Conservation (phyloP, 2,329 filamentous ascomycete species). For the Microcyclospora tardicrescens region DNA sequence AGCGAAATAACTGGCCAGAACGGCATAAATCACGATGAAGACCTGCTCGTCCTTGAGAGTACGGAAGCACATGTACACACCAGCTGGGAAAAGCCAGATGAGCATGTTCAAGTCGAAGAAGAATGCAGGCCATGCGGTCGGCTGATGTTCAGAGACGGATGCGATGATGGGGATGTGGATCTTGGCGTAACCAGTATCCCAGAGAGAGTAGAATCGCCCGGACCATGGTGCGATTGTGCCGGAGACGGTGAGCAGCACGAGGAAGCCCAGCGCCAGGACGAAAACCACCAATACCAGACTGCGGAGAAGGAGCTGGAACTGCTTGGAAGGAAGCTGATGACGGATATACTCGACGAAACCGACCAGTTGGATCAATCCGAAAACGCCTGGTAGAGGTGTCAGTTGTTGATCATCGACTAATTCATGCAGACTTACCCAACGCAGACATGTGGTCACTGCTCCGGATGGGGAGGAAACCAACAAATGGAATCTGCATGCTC, state of each 20-base stretch:
- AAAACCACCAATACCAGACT: constrained; percentile 64
- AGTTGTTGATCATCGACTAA: neutral
- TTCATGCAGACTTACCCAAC: constrained; percentile 49
- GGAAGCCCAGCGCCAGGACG: constrained; percentile 55
- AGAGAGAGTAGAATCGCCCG: constrained; percentile 96
- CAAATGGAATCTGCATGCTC: constrained; percentile 98
- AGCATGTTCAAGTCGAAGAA: constrained; percentile 98
- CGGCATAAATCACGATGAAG: constrained; percentile 93
- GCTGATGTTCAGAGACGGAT: constrained; percentile 98
- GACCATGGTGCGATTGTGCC: constrained; percentile 96
- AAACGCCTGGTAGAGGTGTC: constrained; percentile 52
- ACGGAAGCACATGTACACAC: constrained; percentile 96
- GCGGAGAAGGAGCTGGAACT: constrained; percentile 83
- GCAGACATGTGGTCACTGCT: constrained; percentile 99
- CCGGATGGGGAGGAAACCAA: constrained; percentile 89
- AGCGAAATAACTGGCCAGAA: constrained; percentile 94
- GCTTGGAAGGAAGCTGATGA: constrained; percentile 74
- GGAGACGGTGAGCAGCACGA: constrained; percentile 70
- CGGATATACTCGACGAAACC: constrained; percentile 86
- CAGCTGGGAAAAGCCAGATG: constrained; percentile 97
- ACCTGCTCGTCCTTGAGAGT: constrained; percentile 91
- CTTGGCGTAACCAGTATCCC: constrained; percentile 98
- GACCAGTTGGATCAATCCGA: constrained; percentile 86
- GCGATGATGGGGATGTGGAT: constrained; percentile 99
- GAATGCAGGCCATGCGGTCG: constrained; percentile 96